These are phyloP conservation scores for Colletotrichum melonis DNA, from an alignment of 2,329 filamentous ascomycete genomes.

Conservation along the genomic window DNA sequence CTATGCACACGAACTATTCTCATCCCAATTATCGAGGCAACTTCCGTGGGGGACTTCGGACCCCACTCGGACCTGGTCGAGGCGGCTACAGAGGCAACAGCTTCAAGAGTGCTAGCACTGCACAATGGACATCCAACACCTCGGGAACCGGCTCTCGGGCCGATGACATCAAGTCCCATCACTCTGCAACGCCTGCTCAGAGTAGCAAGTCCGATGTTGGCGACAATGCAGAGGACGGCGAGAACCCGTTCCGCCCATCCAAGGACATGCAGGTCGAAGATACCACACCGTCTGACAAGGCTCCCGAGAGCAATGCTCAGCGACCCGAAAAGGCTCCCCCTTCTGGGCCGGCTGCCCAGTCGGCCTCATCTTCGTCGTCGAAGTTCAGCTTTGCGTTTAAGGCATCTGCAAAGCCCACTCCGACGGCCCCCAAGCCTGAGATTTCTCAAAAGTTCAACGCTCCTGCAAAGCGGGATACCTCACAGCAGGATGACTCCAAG, in stretches of 20 bases:
- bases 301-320: constrained; percentile 61
- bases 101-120: constrained; percentile 71
- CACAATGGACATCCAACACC: constrained; percentile 73
- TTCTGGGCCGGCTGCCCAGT: constrained; percentile 63
- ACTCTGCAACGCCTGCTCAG: constrained; percentile 35
- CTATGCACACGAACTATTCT: constrained; percentile 62
- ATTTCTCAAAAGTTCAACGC: constrained; percentile 77
- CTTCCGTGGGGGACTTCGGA: constrained; percentile 61
- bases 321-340: constrained; percentile 66
- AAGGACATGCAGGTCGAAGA: constrained; percentile 76
- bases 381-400: constrained; percentile 98
- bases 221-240: constrained; percentile 60
- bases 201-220: constrained; percentile 43
- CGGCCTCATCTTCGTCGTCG: constrained; percentile 57
- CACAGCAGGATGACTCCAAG: constrained; percentile 46
- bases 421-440: constrained; percentile 70
- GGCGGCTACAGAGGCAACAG: constrained; percentile 67
- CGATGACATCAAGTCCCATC: constrained; percentile 45
- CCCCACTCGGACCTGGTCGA: constrained; percentile 62
- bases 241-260: constrained; percentile 71
- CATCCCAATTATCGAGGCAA: constrained; percentile 57
- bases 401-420: constrained; percentile 69
- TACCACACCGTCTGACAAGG: constrained; percentile 53
- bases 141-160: constrained; percentile 55
- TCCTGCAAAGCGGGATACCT: constrained; percentile 57